Evolutionary conservation across 148 eudicot genomes (phyloP), one percentile per base, ranked within the genome.

Genomic region (Rhododendron griersonianum): DNA sequence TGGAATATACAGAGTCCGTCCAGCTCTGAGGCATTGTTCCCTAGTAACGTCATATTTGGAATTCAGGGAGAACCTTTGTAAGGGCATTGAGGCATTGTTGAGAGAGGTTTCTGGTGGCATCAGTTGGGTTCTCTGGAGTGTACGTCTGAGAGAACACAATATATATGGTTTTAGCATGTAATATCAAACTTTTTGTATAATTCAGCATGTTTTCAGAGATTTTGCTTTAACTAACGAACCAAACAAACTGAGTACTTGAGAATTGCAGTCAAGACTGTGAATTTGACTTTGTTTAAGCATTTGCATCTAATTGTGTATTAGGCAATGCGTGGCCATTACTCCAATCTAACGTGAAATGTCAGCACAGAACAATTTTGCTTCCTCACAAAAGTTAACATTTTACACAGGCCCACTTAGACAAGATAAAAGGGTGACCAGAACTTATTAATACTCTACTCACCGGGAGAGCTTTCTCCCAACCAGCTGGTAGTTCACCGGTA

Each of bases 401-500:
- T 45, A 23, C n/a, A 50, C 67, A 21, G 67, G 28, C 28, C 16
- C 13, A 10, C 63, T 15, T 48, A 33, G 65, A 30, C 33, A 39
- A 39, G 41, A 39, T 61, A 33, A 47, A 33, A 19, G 85, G 7
- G 79, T 19, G 19, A 71, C 44, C 23, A 67, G 41, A 30, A 61
- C 33, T 3, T 15, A 47, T 39, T 19, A 82, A 80, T 51, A 8
- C 67, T 89, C 55, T 84, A 93, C 99, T 91, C 67, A 97, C 99
- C 74, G 99, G 99, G 78, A 97, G 93, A 87, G 98, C 96, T 65
- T 94, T 94, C 89, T 95, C 99, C 99, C 99, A 97, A 51, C 94
- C 98, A 88, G 95, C 91, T 30, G 99, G 95, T 7, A 95, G 87
- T 87, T 92, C 93, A 30, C 99, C 98, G 39, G 88, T 91, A 86